Conservation (phyloP, 2,329 filamentous ascomycete genomes). For the Trichoderma guizhouense region DNA sequence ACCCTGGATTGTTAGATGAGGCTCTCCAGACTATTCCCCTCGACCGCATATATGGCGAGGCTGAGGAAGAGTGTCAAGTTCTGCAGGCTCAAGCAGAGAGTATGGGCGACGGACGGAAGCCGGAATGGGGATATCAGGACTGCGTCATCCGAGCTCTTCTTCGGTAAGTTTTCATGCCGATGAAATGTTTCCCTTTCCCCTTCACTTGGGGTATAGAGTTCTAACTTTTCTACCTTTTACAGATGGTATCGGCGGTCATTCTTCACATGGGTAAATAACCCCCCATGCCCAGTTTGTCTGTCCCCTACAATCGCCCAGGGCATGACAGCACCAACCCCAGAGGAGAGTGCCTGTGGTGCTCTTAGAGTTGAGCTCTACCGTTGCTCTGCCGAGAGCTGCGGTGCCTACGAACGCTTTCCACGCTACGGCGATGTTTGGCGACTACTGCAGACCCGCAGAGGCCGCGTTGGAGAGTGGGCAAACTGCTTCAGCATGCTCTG, state of each 20-base stretch:
- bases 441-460: conserved; percentile 78
- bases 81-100: conserved; percentile 84
- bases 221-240: conserved; percentile 21
- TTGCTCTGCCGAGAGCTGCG: conserved; percentile 74
- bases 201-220: background rate
- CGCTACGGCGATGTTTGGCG: conserved; percentile 95
- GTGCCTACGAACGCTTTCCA: conserved; percentile 82
- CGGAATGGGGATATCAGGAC: conserved; percentile 96
- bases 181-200: conserved; percentile 19
- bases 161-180: conserved; percentile 51
- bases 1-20: conserved; percentile 90
- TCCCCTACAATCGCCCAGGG: conserved; percentile 80
- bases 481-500: conserved; percentile 99
- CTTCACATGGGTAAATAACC: conserved; percentile 97
- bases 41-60: conserved; percentile 87
- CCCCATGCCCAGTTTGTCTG: conserved; percentile 75
- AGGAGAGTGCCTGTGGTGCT: conserved; percentile 86
- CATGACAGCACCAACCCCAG: conserved; percentile 78
- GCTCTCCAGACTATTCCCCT: conserved; percentile 82
- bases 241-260: conserved; percentile 92
- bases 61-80: conserved; percentile 89
- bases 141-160: conserved; percentile 87
- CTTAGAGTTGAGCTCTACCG: conserved; percentile 85
- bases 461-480: conserved; percentile 91
- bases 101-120: conserved; percentile 72